Evolutionary conservation across 169 alveolate species (phyloP), one percentile per base, ranked within the genome.

Genomic region (Eimeria acervulina): DNA sequence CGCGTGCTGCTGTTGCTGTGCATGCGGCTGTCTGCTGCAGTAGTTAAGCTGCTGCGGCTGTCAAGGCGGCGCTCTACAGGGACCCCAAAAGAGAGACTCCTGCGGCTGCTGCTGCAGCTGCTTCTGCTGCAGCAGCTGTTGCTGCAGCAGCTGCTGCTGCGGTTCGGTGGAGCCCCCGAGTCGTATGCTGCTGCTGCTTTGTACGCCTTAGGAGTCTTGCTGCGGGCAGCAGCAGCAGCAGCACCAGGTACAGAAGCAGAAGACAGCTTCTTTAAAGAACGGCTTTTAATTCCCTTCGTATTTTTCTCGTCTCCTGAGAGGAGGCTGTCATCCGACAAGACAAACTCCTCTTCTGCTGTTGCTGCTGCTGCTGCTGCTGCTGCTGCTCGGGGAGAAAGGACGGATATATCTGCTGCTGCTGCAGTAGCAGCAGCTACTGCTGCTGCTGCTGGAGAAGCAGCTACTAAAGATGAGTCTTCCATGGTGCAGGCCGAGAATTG

Each of bases 51-150:
- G 63, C 66, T 36, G 63, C 33, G 51, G 31, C 88, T 42, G 88
- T 42, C 33, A 3, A 36, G 63, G 59, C 88, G 31, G 61, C 33
- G 88, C 63, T 78, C 31, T 78, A 10, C 88, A 36, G 55, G 38
- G 23, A 61, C 85, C 85, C 28, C 38, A 40, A 23, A 28, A 42
- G 47, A n/a, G 40, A n/a, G 74, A 21, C 74, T 63, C 17, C 47
- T 72, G 83, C 83, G 83, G 66, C 88, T 36, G 88, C 44, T 19
- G 31, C 88, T 78, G 66, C 88, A 36, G 88, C 63, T 78, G 55
- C 88, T 42, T 47, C 55, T 78, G 88, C 55, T 36, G 88, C 88
- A 17, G 88, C 88, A 36, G 88, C 88, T 42, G 83, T 38, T 72
- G 51, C 83, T 72, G 51, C 83, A n/a, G 83, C 55, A 47, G 55